Evolutionary conservation across 1,139 yeast genomes (phyloP).

Genomic region (Yamadazyma triangularis): DNA sequence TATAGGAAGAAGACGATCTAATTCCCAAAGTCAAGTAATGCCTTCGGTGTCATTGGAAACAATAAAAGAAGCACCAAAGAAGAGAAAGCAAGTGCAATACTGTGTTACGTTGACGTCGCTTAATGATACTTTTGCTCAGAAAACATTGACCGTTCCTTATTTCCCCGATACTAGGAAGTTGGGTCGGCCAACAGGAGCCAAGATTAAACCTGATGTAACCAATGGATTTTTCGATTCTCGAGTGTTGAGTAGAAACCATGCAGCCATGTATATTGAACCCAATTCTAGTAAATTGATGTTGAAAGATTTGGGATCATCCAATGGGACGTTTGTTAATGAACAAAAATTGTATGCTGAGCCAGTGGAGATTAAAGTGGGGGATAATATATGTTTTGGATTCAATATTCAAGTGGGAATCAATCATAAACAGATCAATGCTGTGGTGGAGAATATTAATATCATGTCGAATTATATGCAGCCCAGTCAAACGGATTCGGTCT

Average conservation of each 20-base stretch:
- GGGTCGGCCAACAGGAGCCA: conserved; percentile 82
- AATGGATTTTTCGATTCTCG: conserved; percentile 95
- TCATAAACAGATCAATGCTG: conserved; percentile 81
- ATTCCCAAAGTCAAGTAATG: conserved; percentile 22
- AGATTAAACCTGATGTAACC: conserved; percentile 66
- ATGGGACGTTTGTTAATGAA: conserved; percentile 90
- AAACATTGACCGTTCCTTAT: conserved; percentile 73
- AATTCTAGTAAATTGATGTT: conserved; percentile 65
- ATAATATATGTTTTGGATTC: conserved; percentile 82
- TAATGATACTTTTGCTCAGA: conserved; percentile 78
- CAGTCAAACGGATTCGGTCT: conserved; percentile 8
- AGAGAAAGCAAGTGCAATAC: conserved; percentile 34
- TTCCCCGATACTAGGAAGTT: conserved; percentile 80
- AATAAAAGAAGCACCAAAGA: conserved; percentile 9
- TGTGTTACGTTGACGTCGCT: conserved; percentile 69
- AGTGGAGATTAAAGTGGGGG: conserved; percentile 65
- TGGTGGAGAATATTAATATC: conserved; percentile 66
- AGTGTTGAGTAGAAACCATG: conserved; percentile 90
- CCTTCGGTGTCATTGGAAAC: conserved; percentile 5
- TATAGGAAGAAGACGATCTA: conserved; percentile 29
- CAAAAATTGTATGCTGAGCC: conserved; percentile 63
- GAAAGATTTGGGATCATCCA: conserved; percentile 83
- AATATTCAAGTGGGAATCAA: conserved; percentile 80
- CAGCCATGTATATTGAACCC: conserved; percentile 78
- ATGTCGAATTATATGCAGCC: conserved; percentile 35